Evolutionary conservation across 805 yeast genomes (phyloP), one percentile per base, ranked within the genome.

Genomic region (Nakazawaea ambrosiae): DNA sequence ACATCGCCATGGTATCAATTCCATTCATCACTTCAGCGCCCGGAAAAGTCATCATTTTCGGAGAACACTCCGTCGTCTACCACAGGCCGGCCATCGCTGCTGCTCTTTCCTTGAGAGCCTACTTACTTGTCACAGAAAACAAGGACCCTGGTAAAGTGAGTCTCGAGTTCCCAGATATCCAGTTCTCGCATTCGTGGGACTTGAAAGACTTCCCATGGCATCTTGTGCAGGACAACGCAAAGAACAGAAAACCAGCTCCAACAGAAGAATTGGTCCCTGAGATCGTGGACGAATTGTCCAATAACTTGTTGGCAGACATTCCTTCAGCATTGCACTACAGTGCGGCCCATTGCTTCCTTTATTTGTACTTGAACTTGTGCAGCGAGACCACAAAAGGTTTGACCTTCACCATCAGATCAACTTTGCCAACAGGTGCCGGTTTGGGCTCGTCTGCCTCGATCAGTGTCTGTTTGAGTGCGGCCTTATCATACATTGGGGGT

Each of bases 41-140:
- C 0, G 98, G 98, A 4, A 92, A 92, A 53, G 95, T 88, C 31
- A 92, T 92, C 49, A 68, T 92, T 25, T 92, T 89, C 57, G 98
- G 98, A 17, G 98, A 92, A 54, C 98, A 92, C 53, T 84, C 97
- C 6, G 97, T 94, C 2, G 98, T 92, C 0, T 85, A 84, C 55
- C 80, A 84, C 32, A 84, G 78, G 63, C 96, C 96, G 1, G 97
- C 97, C 10, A 84, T 92, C 36, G 97, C 98, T 2, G 97, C 97
- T 0, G 92, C 96, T 4, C 72, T 90, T 8, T 81, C 92, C 5
- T 64, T 92, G 41, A 72, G 96, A 50, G 84, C 97, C 0, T 90
- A 86, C 49, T 59, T 89, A 6, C 60, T 83, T 16, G 92, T 84
- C 2, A 57, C 76, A 3, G 66, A 72, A 15, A 63, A 61, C 41